phyloP scores from a whole-genome alignment of 768 basidiomycete species.

The Sistotremastrum niveocremeum region DNA sequence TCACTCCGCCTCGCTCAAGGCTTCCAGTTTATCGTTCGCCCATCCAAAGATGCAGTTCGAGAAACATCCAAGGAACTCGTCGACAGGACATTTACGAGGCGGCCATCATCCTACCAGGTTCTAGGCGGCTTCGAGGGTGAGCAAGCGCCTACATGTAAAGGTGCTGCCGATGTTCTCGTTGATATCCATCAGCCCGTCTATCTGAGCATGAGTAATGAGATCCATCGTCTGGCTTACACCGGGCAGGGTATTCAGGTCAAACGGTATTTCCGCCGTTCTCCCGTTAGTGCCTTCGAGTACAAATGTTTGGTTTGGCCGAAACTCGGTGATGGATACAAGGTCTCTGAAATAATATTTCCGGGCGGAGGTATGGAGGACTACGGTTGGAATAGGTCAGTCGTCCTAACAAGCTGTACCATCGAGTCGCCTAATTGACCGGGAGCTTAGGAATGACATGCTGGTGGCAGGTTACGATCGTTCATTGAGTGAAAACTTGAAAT shows the following conservation, averaged over 20 bases:
- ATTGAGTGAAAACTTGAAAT: slow-evolving; percentile 70
- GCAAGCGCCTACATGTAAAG: slow-evolving; percentile 37
- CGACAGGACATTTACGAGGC: slow-evolving; percentile 23
- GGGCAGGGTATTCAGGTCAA: slow-evolving; percentile 85
- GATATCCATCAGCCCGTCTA: slow-evolving; percentile 53
- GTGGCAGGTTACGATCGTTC: slow-evolving; percentile 72
- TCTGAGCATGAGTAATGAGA: slow-evolving; percentile 90
- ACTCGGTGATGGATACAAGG: slow-evolving; percentile 75
- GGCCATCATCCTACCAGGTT: slow-evolving; percentile 38
- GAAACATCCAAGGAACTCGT: slow-evolving; percentile 17
- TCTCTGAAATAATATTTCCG: slow-evolving; percentile 57
- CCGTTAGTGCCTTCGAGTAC: slow-evolving; percentile 54
- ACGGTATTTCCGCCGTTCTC: slow-evolving; percentile 68
- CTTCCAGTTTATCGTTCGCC: slow-evolving; percentile 78
- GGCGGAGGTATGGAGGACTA: slow-evolving; percentile 74
- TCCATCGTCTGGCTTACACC: slow-evolving; percentile 84
- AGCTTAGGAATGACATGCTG: slow-evolving; percentile 63
- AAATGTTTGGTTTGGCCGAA: slow-evolving; percentile 92
- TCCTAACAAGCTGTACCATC: background rate
- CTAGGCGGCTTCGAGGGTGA: slow-evolving; percentile 30
- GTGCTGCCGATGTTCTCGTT: slow-evolving; percentile 51
- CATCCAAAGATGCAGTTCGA: slow-evolving; percentile 13
- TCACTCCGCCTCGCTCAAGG: slow-evolving; percentile 86
- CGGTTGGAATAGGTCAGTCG: slow-evolving; percentile 67
- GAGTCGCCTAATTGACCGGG: background rate